Evolutionary conservation across 2,329 filamentous ascomycete species (phyloP).

Genomic region (Aspergillus nomiae): DNA sequence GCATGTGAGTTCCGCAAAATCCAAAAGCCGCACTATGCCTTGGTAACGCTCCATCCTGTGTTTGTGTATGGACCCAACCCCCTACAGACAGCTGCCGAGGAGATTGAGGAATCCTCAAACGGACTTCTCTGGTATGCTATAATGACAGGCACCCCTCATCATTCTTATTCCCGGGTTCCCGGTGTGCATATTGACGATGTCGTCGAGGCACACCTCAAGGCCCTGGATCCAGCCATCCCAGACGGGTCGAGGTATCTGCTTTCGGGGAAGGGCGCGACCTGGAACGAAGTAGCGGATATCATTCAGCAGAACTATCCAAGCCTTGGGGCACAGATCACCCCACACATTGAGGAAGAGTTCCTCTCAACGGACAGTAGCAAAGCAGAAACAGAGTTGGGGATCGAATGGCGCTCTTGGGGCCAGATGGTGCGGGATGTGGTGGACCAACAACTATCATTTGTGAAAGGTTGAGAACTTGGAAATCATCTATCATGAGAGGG

Average conservation of each 20-base stretch:
- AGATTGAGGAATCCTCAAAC: neutral
- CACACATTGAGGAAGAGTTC: neutral
- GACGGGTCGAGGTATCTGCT: neutral
- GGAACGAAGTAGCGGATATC: neutral
- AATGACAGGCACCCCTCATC: neutral
- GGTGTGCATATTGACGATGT: neutral
- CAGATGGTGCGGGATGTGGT: neutral
- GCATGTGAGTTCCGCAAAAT: neutral
- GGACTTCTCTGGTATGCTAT: neutral
- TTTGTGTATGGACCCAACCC: neutral
- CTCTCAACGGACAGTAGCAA: neutral
- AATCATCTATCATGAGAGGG: too few relatives aligned
- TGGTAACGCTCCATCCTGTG: neutral
- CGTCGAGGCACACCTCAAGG: neutral
- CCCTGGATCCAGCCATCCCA: neutral
- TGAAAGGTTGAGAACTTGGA: too few relatives aligned
- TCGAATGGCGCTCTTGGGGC: neutral
- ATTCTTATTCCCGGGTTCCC: neutral
- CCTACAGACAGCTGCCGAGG: neutral
- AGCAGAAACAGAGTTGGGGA: neutral
- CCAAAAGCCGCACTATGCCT: neutral
- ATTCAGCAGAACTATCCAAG: neutral
- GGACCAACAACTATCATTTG: neutral
- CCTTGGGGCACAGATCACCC: neutral
- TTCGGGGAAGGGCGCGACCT: neutral